Evolutionary conservation across 148 eudicot genomes (phyloP).

Genomic region (Amaranthus cruentus): DNA sequence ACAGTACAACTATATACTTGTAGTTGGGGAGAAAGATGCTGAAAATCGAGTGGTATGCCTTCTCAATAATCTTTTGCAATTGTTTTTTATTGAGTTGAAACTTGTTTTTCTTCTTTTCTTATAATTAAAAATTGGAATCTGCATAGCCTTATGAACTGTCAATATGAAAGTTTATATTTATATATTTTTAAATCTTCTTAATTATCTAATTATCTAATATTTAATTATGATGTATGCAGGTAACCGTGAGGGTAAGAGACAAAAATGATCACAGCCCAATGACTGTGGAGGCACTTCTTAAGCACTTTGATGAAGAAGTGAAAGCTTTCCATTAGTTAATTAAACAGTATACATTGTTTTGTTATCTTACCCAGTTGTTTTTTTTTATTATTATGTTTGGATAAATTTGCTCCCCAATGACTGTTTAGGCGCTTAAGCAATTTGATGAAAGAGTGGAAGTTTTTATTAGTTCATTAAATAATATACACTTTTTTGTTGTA

Average conservation of each 20-base stretch:
- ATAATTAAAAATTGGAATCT: background rate
- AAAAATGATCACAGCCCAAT: constrained; percentile 35
- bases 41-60: constrained; percentile 37
- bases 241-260: constrained; percentile 72
- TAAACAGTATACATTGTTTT: no score
- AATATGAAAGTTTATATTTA: background rate
- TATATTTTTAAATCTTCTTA: background rate
- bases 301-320: constrained; percentile 53
- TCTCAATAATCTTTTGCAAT: constrained; percentile 1
- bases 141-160: background rate
- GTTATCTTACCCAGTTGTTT: no score
- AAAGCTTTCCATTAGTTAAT: constrained; percentile 44
- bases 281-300: constrained; percentile 51
- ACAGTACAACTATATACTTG: constrained; percentile 89
- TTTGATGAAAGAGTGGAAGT: no score
- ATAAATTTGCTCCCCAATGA: background rate
- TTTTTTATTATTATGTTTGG: background rate
- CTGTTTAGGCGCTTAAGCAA: no score
- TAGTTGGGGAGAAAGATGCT: constrained; percentile 87
- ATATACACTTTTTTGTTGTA: no score
- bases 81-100: background rate
- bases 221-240: constrained; percentile 37
- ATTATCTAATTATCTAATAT: background rate
- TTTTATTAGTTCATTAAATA: no score
- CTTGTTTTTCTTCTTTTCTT: no score